Conservation (phyloP, 2,329 filamentous ascomycete species). For the Aspergillus aculeatus region DNA sequence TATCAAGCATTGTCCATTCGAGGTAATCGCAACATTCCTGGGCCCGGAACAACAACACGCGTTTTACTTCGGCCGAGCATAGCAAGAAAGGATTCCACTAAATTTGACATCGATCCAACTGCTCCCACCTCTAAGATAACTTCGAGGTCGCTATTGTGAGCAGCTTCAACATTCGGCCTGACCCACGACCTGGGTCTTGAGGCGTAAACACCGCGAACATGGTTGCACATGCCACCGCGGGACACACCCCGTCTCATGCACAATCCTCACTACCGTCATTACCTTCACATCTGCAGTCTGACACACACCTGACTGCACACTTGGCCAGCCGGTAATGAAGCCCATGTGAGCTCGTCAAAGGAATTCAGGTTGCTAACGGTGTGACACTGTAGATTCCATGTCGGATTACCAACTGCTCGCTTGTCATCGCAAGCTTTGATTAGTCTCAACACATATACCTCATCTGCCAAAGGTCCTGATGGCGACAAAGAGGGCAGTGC, state of each 20-base stretch:
- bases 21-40: constrained; percentile 14
- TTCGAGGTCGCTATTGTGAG: not conserved
- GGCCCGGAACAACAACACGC: constrained; percentile 3
- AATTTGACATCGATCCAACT: not conserved
- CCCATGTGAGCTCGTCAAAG: not conserved
- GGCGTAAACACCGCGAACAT: constrained; percentile 29
- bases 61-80: constrained; percentile 3
- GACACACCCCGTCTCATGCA: constrained; percentile 58
- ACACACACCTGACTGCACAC: constrained; percentile 53
- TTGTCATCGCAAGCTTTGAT: constrained; percentile 91
- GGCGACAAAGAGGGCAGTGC: constrained; percentile 88
- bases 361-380: constrained; percentile 8
- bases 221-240: constrained; percentile 41
- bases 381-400: constrained; percentile 80
- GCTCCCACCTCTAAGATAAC: not conserved
- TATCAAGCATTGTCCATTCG: constrained; percentile 13
- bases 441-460: constrained; percentile 90
- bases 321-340: constrained; percentile 48
- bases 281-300: constrained; percentile 64
- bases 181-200: constrained; percentile 10
- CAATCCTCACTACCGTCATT: constrained; percentile 86
- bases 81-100: not conserved
- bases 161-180: not conserved
- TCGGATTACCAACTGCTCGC: constrained; percentile 79
- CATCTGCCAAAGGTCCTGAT: constrained; percentile 83